Percentiles rank a stretch among this genome's conserved stretches.
Evolutionary conservation across 345 rosid genomes (phyloP).

Genomic region (Heritiera fomes): DNA sequence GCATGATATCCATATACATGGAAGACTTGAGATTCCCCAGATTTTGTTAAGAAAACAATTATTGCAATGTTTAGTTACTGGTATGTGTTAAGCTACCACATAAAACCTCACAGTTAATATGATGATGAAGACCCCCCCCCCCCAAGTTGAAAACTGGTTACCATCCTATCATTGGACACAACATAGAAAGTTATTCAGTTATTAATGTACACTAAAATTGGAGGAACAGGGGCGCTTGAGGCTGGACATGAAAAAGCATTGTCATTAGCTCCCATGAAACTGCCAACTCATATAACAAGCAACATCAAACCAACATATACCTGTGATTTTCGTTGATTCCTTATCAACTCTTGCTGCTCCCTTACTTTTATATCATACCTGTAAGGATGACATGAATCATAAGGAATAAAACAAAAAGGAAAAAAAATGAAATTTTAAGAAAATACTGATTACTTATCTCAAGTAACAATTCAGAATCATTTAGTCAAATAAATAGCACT

Average conservation of each 20-base stretch:
- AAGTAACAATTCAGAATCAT: not conserved
- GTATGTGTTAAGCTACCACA: not conserved
- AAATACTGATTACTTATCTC: conserved; percentile 9
- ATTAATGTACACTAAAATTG: not conserved
- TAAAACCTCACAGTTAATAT: not conserved
- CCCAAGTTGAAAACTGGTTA: not conserved
- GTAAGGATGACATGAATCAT: conserved; percentile 26
- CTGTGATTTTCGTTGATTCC: conserved; percentile 77
- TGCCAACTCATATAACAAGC: not conserved
- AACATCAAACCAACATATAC: conserved; percentile 28
- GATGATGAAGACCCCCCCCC: not conserved
- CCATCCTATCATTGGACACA: not conserved
- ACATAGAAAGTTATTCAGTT: not conserved
- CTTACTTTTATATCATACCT: conserved; percentile 91
- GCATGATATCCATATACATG: not conserved
- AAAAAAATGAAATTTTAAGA: conserved; percentile 2
- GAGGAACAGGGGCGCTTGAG: not conserved
- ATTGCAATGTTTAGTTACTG: conserved; percentile 9
- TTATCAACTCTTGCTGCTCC: conserved; percentile 82
- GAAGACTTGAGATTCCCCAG: conserved; percentile 7
- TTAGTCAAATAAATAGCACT: not conserved
- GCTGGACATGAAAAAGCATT: not conserved
- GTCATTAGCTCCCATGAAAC: not conserved
- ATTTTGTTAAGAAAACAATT: not conserved
- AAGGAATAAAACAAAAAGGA: conserved; percentile 13